Percentiles rank a stretch among this genome's conserved stretches.
Evolutionary conservation across 805 yeast genomes (phyloP).

Genomic region (Torulaspora indica): DNA sequence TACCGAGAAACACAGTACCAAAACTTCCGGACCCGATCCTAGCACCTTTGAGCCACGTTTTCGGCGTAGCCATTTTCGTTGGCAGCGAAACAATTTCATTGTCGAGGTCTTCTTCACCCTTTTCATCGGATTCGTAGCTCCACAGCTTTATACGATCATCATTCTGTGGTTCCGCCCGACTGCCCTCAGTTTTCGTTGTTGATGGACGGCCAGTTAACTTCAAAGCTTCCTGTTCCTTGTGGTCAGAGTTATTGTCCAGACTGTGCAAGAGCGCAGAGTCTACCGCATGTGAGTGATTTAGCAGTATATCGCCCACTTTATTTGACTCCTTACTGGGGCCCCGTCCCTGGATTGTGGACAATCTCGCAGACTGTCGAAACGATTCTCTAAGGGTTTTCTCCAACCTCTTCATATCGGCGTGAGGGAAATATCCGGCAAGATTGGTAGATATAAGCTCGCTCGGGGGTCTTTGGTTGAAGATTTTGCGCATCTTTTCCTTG

Average conservation of each 20-base stretch:
- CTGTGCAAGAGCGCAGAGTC: slow-evolving; percentile 43
- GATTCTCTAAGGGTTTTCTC: slow-evolving; percentile 81
- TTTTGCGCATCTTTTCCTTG: slow-evolving; percentile 34
- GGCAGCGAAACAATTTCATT: slow-evolving; percentile 33
- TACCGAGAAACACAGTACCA: slow-evolving; percentile 88
- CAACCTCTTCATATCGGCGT: slow-evolving; percentile 62
- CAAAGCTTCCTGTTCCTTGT: slow-evolving; percentile 3
- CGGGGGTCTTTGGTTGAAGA: slow-evolving; percentile 90
- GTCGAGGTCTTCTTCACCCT: slow-evolving; percentile 35
- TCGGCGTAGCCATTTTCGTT: slow-evolving; percentile 49
- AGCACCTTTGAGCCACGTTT: slow-evolving; percentile 89
- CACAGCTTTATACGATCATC: slow-evolving; percentile 20
- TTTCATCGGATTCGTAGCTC: slow-evolving; percentile 18
- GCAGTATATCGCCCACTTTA: slow-evolving; percentile 61
- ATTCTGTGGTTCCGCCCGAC: slow-evolving; percentile 5
- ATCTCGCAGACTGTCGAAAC: slow-evolving; percentile 67
- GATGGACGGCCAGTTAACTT: background rate
- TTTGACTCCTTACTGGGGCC: slow-evolving; percentile 40
- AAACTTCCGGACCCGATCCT: slow-evolving; percentile 92
- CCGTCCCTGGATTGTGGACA: slow-evolving; percentile 29
- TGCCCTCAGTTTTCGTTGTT: background rate
- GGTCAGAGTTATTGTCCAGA: slow-evolving; percentile 18
- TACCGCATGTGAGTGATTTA: slow-evolving; percentile 52
- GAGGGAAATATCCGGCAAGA: slow-evolving; percentile 87
- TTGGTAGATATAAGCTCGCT: slow-evolving; percentile 86